Evolutionary conservation across 2,329 filamentous ascomycete species (phyloP).

Genomic region (Penicillium thymicola): DNA sequence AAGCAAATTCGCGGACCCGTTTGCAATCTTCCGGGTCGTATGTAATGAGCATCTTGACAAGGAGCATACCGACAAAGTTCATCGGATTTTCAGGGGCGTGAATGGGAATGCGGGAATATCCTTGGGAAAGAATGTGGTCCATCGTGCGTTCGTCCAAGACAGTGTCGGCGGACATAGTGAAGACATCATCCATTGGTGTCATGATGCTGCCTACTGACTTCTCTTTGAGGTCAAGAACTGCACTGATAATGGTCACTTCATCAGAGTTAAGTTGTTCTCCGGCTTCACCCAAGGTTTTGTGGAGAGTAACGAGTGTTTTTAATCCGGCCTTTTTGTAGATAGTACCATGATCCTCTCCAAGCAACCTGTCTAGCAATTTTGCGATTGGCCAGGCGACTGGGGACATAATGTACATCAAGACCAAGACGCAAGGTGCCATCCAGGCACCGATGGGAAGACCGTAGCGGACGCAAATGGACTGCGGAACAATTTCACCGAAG

Average conservation of each 20-base stretch:
- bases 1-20: conserved; percentile 81
- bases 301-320: conserved; percentile 92
- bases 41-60: conserved; percentile 98
- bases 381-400: conserved; percentile 92
- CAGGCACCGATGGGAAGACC: conserved; percentile 91
- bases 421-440: conserved; percentile 83
- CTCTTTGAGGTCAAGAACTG: conserved; percentile 91
- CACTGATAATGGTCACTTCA: conserved; percentile 97
- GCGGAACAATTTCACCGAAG: conserved; percentile 93
- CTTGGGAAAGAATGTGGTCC: conserved; percentile 86
- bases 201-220: conserved; percentile 94
- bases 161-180: conserved; percentile 93
- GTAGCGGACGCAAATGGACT: conserved; percentile 94
- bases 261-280: conserved; percentile 89
- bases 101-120: conserved; percentile 94
- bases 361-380: conserved; percentile 86
- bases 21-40: conserved; percentile 94
- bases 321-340: conserved; percentile 97
- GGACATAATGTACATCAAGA: conserved; percentile 87
- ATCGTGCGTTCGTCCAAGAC: conserved; percentile 90
- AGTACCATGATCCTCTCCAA: conserved; percentile 93
- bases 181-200: conserved; percentile 98
- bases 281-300: conserved; percentile 83
- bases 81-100: conserved; percentile 76
- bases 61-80: conserved; percentile 95